phyloP scores from a whole-genome alignment of 164 flowering plant genomes.

The Piper betle region DNA sequence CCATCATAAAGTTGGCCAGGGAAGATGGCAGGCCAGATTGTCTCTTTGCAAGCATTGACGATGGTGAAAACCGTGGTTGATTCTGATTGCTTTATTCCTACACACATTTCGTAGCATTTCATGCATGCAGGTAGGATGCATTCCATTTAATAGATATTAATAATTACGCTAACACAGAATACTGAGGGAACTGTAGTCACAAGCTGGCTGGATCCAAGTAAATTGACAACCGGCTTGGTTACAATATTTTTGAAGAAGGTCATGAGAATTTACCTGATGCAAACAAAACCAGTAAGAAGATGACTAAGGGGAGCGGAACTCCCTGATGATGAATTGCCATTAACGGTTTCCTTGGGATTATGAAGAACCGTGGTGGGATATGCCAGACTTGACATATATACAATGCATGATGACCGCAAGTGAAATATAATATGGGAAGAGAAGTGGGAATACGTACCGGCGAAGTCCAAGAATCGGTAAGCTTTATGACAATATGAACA shows the following conservation, averaged over 20 bases:
- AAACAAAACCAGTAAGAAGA: not conserved
- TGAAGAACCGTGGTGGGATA: not conserved
- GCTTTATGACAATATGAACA: not conserved
- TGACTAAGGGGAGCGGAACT: not conserved
- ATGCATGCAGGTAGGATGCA: not conserved
- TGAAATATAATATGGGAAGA: not conserved
- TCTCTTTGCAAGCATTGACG: constrained; percentile 52
- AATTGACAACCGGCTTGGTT: too few species aligned
- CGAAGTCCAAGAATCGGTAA: not conserved
- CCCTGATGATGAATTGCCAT: not conserved
- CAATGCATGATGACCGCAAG: not conserved
- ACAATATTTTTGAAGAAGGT: too few species aligned
- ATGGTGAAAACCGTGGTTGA: constrained; percentile 58
- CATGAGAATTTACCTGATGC: not conserved
- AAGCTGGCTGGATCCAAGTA: too few species aligned
- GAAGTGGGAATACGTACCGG: not conserved
- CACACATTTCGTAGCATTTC: not conserved
- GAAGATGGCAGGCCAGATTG: constrained; percentile 69
- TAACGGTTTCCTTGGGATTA: not conserved
- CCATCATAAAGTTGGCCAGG: constrained; percentile 52
- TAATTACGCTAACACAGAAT: too few species aligned
- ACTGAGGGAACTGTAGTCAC: too few species aligned
- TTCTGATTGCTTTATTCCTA: constrained; percentile 10
- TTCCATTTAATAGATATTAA: not conserved
- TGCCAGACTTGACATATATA: not conserved